phyloP scores from a whole-genome alignment of 23 red algal species.

The Gracilaria vermiculophylla region DNA sequence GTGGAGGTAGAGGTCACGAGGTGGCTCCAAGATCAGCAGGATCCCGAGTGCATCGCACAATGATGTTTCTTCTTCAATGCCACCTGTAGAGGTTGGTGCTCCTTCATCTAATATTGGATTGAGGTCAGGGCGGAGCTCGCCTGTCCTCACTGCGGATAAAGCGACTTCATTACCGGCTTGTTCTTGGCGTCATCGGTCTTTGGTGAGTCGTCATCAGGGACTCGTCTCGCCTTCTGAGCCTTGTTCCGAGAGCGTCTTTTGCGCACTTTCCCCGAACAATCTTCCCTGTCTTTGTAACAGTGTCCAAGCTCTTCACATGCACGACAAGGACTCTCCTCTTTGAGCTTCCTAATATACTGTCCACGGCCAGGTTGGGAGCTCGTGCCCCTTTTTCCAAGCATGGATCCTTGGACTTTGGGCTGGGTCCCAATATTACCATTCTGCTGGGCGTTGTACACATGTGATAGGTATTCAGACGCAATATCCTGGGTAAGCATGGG shows the following conservation, averaged over 20 bases:
- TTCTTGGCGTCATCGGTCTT: not conserved
- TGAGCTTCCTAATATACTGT: not conserved
- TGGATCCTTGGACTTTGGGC: not conserved
- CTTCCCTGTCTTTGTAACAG: slow-evolving; percentile 12
- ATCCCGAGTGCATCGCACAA: slow-evolving; percentile 32
- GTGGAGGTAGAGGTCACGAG: not conserved
- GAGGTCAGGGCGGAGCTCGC: slow-evolving; percentile 5
- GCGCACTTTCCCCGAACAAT: not conserved
- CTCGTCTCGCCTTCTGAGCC: not conserved
- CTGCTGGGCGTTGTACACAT: no score
- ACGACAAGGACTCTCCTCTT: not conserved
- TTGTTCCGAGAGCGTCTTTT: not conserved
- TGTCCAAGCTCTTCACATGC: slow-evolving; percentile 23
- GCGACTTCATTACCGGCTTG: no score
- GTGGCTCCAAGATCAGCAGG: not conserved
- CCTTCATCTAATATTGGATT: slow-evolving; percentile 50
- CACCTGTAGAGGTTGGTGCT: slow-evolving; percentile 45
- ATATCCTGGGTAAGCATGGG: not conserved
- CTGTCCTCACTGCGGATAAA: slow-evolving; percentile 13
- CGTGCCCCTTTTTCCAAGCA: slow-evolving; percentile 6
- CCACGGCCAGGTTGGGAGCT: not conserved
- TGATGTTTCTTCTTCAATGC: not conserved
- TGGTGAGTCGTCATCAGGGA: not conserved
- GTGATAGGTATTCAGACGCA: not conserved
- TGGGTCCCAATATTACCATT: no score